Conservation (phyloP, 495 filamentous ascomycete genomes). For the Hypoxylon rickii region DNA sequence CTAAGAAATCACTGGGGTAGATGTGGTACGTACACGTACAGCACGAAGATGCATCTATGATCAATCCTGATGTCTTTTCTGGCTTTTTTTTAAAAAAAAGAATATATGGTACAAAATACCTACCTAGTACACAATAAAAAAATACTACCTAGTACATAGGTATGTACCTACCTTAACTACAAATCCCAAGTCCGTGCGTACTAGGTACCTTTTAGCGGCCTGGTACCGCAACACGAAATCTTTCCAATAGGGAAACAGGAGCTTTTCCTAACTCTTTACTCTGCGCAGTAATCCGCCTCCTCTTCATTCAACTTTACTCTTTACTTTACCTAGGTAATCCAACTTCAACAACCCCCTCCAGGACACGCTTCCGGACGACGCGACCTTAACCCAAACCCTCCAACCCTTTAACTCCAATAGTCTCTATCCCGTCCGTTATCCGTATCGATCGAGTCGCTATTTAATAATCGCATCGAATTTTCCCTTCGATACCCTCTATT, state of each 20-base stretch:
- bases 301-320: conserved; percentile 24
- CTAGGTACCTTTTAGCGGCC: no score
- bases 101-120: no score
- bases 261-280: conserved; percentile 18
- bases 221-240: conserved; percentile 33
- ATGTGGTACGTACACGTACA: no score
- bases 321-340: no score
- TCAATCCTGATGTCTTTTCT: no score
- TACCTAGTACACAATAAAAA: no score
- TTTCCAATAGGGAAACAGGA: conserved; percentile 35
- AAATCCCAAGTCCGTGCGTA: conserved; percentile 21
- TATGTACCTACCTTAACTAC: no score
- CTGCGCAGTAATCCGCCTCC: conserved; percentile 1
- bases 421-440: no score
- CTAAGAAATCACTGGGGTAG: no score
- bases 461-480: not conserved
- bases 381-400: not conserved
- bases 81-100: no score
- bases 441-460: conserved; percentile 18
- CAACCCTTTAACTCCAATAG: no score
- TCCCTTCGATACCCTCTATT: conserved; percentile 2
- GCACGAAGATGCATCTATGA: no score
- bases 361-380: conserved; percentile 1
- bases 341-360: conserved; percentile 2
- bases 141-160: not conserved